phyloP scores from a whole-genome alignment of 257 asterid species.

The Gardenia jasminoides region DNA sequence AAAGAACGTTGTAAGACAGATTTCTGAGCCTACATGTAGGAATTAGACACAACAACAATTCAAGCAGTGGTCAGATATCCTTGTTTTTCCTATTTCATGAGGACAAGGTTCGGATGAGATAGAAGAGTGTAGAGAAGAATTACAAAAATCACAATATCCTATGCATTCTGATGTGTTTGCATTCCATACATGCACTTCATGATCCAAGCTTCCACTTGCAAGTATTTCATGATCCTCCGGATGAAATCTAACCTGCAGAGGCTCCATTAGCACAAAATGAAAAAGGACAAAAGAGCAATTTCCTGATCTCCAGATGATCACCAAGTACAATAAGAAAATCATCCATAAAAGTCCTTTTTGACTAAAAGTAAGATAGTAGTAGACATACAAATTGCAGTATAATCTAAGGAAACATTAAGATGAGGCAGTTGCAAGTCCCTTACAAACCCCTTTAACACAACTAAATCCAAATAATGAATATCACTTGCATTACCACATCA shows the following conservation, averaged over 20 bases:
- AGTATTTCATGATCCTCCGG: slow-evolving; percentile 72
- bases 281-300: background rate
- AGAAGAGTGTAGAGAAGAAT: slow-evolving; percentile 30
- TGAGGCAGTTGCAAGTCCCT: background rate
- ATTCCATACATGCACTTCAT: slow-evolving; percentile 96
- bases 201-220: slow-evolving; percentile 98
- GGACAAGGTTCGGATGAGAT: background rate
- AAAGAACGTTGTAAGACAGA: background rate
- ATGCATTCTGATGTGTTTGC: slow-evolving; percentile 84
- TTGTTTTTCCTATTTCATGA: background rate
- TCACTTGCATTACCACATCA: background rate
- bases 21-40: background rate
- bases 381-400: background rate
- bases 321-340: background rate
- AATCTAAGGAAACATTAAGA: background rate
- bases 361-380: background rate
- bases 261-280: slow-evolving; percentile 23
- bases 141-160: slow-evolving; percentile 91
- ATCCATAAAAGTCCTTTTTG: background rate
- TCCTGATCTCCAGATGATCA: background rate
- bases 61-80: background rate
- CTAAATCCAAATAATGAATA: background rate
- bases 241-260: slow-evolving; percentile 88
- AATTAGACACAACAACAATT: background rate
- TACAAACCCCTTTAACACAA: background rate